Conservation (phyloP, 225 moss, liverwort and hornwort genomes). For the Climacium dendroides region DNA sequence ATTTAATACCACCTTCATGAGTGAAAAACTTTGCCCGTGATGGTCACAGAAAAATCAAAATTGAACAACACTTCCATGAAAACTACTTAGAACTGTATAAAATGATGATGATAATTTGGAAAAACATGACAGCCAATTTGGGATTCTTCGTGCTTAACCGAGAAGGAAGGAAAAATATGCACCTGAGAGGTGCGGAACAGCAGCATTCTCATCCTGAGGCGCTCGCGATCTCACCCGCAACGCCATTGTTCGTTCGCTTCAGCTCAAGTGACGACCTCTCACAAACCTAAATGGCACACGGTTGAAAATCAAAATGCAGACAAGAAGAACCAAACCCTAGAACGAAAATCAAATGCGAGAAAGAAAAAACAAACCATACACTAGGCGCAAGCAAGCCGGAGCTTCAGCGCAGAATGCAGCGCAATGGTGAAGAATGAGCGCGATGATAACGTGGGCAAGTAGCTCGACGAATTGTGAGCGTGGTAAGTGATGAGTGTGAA, state of each 20-base stretch:
- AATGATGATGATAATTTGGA: neutral
- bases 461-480: neutral
- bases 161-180: neutral
- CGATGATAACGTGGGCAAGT: neutral
- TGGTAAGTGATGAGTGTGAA: neutral
- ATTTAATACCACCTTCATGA: neutral
- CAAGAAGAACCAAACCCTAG: neutral
- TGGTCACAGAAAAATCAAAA: neutral
- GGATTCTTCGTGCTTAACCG: neutral
- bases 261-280: neutral
- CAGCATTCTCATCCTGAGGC: slow-evolving; percentile 45
- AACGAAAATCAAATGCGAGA: neutral
- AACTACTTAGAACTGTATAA: neutral
- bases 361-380: neutral
- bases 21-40: neutral
- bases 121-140: neutral
- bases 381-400: neutral
- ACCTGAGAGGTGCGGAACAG: slow-evolving; percentile 34
- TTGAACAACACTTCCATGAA: neutral
- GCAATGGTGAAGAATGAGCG: neutral
- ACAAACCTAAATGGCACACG: neutral
- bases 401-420: neutral
- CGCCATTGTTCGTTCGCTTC: slow-evolving; percentile 5
- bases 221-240: slow-evolving; percentile 33
- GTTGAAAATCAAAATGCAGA: neutral